These are phyloP conservation scores for Millerozyma acaciae DNA, from an alignment of 805 yeast genomes.

Conservation along the genomic window DNA sequence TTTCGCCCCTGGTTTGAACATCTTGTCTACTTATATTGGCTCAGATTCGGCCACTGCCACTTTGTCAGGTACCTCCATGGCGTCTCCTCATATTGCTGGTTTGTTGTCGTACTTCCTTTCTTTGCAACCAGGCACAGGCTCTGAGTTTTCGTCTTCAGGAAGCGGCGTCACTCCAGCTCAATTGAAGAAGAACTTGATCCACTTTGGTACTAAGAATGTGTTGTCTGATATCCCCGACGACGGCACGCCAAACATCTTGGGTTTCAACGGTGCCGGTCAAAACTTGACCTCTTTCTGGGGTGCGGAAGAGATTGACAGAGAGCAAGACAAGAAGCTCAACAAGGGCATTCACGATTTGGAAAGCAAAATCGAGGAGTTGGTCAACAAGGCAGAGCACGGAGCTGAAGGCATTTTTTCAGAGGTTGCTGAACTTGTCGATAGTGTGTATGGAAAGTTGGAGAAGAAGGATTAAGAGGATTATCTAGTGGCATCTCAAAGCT, in stretches of 20 bases:
- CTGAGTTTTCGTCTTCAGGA: constrained; percentile 56
- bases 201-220: constrained; percentile 58
- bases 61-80: constrained; percentile 96
- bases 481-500: too few species aligned
- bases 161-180: constrained; percentile 63
- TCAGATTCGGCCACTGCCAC: constrained; percentile 73
- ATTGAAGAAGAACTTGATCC: constrained; percentile 70
- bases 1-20: constrained; percentile 93
- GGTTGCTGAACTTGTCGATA: too few species aligned
- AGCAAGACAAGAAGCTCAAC: background rate
- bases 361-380: constrained; percentile 18
- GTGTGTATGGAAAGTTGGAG: too few species aligned
- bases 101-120: constrained; percentile 85
- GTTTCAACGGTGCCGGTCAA: constrained; percentile 80
- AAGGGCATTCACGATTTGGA: constrained; percentile 6
- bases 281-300: constrained; percentile 65
- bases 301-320: constrained; percentile 1
- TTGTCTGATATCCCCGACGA: constrained; percentile 64
- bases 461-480: too few species aligned
- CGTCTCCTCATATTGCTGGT: constrained; percentile 95
- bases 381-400: constrained; percentile 15
- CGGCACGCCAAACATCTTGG: constrained; percentile 68
- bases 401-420: constrained; percentile 19
- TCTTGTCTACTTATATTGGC: constrained; percentile 80
- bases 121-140: constrained; percentile 70